Base-by-base conservation (phyloP, 352 stramenopile genomes). In the Phytophthora kernoviae region DNA sequence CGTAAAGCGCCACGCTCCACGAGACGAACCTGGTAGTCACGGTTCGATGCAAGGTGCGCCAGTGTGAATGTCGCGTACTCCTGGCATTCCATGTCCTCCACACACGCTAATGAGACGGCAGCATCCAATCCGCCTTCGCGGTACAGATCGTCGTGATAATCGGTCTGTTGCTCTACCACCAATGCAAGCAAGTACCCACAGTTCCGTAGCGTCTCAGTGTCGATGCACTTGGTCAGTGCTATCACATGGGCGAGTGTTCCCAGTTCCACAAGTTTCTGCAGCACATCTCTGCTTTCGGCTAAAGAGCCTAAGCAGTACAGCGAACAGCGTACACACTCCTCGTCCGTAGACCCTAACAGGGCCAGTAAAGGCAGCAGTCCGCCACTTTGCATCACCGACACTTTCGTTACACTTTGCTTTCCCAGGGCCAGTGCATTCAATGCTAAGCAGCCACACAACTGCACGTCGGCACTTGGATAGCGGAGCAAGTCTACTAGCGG, bases 41-140 rank as follows among this genome's bases (percentile, higher is more conserved):
- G 87, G 68, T 99, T 98, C 40, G 86, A 97, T 0, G 94, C 86
- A 5, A 99, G 70, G 45, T 98, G 95, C 26, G 96, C 96, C 36
- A 99, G 79, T n/a, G 85, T 79, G 61, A 99, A 98, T 14, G 95
- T 95, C 9, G 94, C 93, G 62, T 98, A 98, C 79, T 98, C 94
- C 59, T 98, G 93, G 53, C 87, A 96, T 65, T 99, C 96, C 60
- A 95, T 86, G 67, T 99, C 96, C 40, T 98, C 94, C 22, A 98
- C 84, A 46, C 81, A 91, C 34, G 93, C 93, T 24, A 99, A 83
- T 2, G 85, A 71, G n/a, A 98, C 85, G 32, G 93, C 80, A 36
- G 88, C 87, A 30, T 98, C 81, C 22, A 99, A 67, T 2, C 84
- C 88, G 22, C 91, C 91, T 63, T 96, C 87, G 49, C 81, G 71